Percentiles rank a stretch among this genome's conserved stretches.
These are phyloP conservation scores for Raphidocelis subcapitata DNA, from an alignment of 139 green algal species.

Conservation along the genomic window DNA sequence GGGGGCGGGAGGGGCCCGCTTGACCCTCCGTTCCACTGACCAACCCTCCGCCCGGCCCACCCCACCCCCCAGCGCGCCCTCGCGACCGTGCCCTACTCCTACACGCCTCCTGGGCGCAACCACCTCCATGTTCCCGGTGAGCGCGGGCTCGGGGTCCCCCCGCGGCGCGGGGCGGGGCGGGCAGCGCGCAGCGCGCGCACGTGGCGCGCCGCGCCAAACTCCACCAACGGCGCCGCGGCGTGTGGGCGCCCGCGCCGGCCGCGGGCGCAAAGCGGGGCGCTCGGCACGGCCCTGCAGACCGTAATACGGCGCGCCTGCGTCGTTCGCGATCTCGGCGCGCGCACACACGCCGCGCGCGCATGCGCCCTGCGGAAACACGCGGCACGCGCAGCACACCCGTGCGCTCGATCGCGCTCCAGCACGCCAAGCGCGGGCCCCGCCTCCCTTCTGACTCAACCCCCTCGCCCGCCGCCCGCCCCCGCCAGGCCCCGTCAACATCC, in stretches of 20 bases:
- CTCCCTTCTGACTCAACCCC: background rate
- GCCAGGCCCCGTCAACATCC: conserved; percentile 96
- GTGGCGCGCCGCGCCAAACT: background rate
- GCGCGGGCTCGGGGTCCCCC: background rate
- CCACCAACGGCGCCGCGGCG: background rate
- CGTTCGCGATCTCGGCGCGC: background rate
- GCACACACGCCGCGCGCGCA: background rate
- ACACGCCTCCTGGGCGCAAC: conserved; percentile 81
- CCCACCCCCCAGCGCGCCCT: background rate
- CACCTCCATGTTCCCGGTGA: conserved; percentile 93
- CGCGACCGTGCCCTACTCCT: conserved; percentile 57
- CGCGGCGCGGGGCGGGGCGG: background rate
- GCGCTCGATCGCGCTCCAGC: background rate
- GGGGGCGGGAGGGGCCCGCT: too few species aligned
- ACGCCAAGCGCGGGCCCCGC: background rate
- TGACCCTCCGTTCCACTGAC: too few species aligned
- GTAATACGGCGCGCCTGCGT: too few species aligned
- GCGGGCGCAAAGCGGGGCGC: too few species aligned
- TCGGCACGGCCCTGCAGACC: too few species aligned
- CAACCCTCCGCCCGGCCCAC: too few species aligned
- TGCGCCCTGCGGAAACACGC: background rate
- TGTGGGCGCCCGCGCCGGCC: too few species aligned
- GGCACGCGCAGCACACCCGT: background rate
- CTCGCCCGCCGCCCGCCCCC: background rate
- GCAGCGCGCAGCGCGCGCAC: background rate